Conservation (phyloP, 2,329 filamentous ascomycete genomes). For the Akanthomyces lecanii region DNA sequence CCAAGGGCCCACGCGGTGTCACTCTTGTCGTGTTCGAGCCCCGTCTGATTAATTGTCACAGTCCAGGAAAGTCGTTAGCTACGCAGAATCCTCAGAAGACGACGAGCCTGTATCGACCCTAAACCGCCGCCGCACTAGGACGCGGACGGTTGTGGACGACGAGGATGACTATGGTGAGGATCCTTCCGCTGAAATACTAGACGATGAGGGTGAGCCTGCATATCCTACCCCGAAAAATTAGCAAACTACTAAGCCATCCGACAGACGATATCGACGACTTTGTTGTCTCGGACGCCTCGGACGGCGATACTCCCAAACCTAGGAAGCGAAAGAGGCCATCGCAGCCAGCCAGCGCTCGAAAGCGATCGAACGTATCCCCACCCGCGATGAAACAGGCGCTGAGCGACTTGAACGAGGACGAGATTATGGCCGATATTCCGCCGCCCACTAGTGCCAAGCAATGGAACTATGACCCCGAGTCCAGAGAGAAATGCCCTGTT, state of each 20-base stretch:
- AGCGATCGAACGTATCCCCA: conserved; percentile 56
- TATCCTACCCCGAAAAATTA: too few species aligned
- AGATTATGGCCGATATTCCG: conserved; percentile 52
- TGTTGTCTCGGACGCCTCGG: conserved; percentile 80
- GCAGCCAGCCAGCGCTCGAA: conserved; percentile 52
- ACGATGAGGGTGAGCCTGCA: conserved; percentile 53
- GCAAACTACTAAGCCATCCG: conserved; percentile 7
- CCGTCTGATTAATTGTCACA: conserved; percentile 23
- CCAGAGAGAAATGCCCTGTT: conserved; percentile 34
- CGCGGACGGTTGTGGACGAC: conserved; percentile 59
- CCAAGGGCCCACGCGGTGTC: too few species aligned
- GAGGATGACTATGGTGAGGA: conserved; percentile 71
- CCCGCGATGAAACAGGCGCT: conserved; percentile 30
- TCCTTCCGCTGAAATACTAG: conserved; percentile 56
- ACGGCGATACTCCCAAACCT: conserved; percentile 53
- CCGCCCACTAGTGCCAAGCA: conserved; percentile 71
- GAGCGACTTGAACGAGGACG: conserved; percentile 49
- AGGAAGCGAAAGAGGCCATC: conserved; percentile 73
- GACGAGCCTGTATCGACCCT: conserved; percentile 62
- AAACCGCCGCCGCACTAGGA: conserved; percentile 37
- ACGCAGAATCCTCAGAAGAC: conserved; percentile 80
- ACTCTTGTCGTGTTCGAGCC: not conserved
- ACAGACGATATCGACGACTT: conserved; percentile 78
- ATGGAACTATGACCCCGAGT: conserved; percentile 65
- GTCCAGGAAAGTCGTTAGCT: conserved; percentile 62